Conservation (phyloP, 1,284 basidiomycete genomes). For the Hemileia vastatrix region DNA sequence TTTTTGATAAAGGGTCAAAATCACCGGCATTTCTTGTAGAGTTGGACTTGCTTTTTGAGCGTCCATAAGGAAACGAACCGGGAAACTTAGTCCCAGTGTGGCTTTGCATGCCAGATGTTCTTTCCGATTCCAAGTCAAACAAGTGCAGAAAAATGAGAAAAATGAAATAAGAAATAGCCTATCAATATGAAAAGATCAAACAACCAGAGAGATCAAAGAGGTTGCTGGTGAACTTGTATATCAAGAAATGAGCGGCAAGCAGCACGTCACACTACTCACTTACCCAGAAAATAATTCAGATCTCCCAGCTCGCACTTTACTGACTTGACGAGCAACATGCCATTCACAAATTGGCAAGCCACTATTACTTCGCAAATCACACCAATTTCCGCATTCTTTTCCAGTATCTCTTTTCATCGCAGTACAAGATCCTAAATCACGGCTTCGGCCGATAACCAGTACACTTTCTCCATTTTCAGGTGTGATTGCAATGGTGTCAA, state of each 20-base stretch:
- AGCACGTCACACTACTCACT: not conserved
- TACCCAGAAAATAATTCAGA: slow-evolving; percentile 21
- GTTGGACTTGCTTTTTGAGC: not conserved
- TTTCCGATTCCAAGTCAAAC: not conserved
- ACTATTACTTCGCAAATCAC: slow-evolving; percentile 55
- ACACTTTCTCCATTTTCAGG: slow-evolving; percentile 70
- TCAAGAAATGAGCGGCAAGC: too few species aligned
- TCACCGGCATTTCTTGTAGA: not conserved
- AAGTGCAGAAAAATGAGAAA: not conserved
- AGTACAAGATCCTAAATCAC: slow-evolving; percentile 71
- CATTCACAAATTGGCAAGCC: slow-evolving; percentile 17
- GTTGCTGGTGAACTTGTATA: too few species aligned
- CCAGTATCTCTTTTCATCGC: slow-evolving; percentile 64
- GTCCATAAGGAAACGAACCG: too few species aligned
- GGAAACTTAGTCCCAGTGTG: slow-evolving; percentile 15
- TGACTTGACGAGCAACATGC: slow-evolving; percentile 16
- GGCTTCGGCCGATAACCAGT: slow-evolving; percentile 70
- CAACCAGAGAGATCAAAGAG: not conserved
- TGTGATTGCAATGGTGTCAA: slow-evolving; percentile 75
- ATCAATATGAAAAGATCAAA: not conserved
- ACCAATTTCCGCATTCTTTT: slow-evolving; percentile 71
- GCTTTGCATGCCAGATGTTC: slow-evolving; percentile 18
- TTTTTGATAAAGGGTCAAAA: slow-evolving; percentile 12
- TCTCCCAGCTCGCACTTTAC: slow-evolving; percentile 14
- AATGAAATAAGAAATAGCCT: not conserved